phyloP scores from a whole-genome alignment of 345 rosid species.

The Syzygium oleosum region DNA sequence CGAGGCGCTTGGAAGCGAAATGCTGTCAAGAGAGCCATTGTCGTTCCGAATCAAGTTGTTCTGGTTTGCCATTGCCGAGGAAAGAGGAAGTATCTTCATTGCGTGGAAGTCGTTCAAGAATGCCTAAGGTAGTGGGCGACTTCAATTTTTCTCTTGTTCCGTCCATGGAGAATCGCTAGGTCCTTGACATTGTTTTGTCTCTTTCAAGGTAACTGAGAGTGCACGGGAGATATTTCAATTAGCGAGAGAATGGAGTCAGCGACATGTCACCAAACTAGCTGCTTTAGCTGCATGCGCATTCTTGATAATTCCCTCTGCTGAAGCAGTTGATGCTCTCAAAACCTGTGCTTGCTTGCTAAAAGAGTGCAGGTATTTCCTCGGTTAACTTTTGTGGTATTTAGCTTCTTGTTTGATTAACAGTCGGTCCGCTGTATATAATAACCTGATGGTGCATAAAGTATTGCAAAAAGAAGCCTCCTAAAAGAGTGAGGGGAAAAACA shows the following conservation, averaged over 20 bases:
- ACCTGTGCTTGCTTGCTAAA: slow-evolving; percentile 85
- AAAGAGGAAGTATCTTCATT: slow-evolving; percentile 25
- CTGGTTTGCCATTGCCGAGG: neutral
- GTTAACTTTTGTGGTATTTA: neutral
- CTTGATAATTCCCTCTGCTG: slow-evolving; percentile 75
- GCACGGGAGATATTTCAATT: slow-evolving; percentile 13
- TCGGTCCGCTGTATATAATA: too few relatives aligned
- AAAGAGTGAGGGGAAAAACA: neutral
- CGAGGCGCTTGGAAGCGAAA: neutral
- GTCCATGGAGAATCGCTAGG: neutral
- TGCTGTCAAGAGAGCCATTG: neutral
- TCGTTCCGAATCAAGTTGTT: neutral
- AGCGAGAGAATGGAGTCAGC: slow-evolving; percentile 30
- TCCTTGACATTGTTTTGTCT: slow-evolving; percentile 23
- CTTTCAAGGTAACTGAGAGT: slow-evolving; percentile 10
- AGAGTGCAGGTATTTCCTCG: slow-evolving; percentile 70
- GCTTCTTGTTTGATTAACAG: neutral
- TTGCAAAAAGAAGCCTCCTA: neutral
- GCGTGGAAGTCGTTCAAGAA: neutral
- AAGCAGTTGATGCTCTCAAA: slow-evolving; percentile 87
- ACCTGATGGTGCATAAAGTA: neutral
- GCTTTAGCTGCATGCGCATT: slow-evolving; percentile 50
- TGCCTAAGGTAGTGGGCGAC: slow-evolving; percentile 24
- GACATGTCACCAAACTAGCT: slow-evolving; percentile 31
- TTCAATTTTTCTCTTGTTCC: slow-evolving; percentile 3